A percentile compares a stretch with the other conserved stretches of the same genome.
Evolutionary conservation across 192 early-diverging fungal species (phyloP).

Genomic region (Dissophora ornata): DNA sequence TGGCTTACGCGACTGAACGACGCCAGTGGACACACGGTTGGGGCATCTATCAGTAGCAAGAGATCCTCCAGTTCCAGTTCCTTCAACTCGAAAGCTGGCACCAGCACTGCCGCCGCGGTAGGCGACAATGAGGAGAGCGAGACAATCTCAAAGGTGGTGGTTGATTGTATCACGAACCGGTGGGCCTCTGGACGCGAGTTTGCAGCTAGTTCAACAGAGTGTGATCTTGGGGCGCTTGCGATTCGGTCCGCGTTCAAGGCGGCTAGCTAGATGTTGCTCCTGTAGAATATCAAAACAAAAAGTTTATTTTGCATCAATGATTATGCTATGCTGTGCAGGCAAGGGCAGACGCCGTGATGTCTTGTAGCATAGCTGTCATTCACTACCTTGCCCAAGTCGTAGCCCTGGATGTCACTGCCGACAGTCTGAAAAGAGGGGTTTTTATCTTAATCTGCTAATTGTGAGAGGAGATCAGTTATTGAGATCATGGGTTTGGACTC

Average conservation of each 20-base stretch:
- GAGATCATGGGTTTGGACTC: no score
- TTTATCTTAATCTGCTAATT: no score
- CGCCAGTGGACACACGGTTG: conserved; percentile 17
- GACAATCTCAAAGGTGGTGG: background rate
- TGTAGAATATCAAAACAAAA: no score
- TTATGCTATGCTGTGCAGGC: no score
- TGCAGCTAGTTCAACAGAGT: background rate
- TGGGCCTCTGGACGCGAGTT: background rate
- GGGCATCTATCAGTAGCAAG: background rate
- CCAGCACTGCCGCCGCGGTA: background rate
- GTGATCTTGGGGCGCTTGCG: conserved; percentile 23
- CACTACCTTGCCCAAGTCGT: no score
- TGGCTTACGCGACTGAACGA: conserved; percentile 39
- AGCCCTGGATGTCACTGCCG: no score
- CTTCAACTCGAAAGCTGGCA: background rate
- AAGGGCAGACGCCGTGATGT: no score
- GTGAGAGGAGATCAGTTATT: no score
- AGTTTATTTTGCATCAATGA: no score
- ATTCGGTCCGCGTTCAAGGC: conserved; percentile 28
- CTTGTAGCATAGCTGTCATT: no score
- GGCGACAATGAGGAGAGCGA: background rate
- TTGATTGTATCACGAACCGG: background rate
- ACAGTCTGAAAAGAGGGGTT: no score
- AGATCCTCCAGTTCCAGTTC: background rate
- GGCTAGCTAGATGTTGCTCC: background rate